Conservation (phyloP, 2,329 filamentous ascomycete species). For the Tolypocladium cylindrosporum region DNA sequence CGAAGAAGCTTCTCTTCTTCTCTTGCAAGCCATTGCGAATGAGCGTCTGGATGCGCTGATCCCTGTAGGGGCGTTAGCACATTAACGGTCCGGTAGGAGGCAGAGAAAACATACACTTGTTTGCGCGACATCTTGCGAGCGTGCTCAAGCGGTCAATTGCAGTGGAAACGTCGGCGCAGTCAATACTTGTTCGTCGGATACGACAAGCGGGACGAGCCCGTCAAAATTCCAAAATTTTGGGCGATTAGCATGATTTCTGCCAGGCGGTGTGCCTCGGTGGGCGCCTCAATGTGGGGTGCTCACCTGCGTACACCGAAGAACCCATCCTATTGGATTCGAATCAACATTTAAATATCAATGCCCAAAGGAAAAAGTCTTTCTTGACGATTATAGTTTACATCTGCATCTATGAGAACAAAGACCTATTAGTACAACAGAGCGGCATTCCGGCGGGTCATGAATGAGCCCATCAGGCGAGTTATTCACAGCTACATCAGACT, state of each 20-base stretch:
- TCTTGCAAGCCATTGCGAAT: conserved; percentile 88
- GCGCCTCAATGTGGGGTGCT: not conserved
- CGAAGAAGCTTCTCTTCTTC: conserved; percentile 97
- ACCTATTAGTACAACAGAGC: not conserved
- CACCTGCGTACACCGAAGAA: not conserved
- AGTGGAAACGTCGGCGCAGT: conserved; percentile 16
- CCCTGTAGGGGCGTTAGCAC: conserved; percentile 36
- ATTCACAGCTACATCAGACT: not conserved
- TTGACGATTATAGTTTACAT: not conserved
- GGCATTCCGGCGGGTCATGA: not conserved
- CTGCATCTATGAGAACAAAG: not conserved
- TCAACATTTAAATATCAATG: not conserved
- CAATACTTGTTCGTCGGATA: not conserved
- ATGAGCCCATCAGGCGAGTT: not conserved
- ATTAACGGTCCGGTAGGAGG: not conserved
- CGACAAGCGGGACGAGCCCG: not conserved
- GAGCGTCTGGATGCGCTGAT: conserved; percentile 82
- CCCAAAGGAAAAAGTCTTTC: too few relatives aligned
- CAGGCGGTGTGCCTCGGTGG: conserved; percentile 22
- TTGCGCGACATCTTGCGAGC: conserved; percentile 47
- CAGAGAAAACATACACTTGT: conserved; percentile 31
- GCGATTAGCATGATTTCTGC: conserved; percentile 24
- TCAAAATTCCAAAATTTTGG: conserved; percentile 30
- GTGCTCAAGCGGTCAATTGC: conserved; percentile 14
- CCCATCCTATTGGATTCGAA: not conserved